Conservation (phyloP, 305 asterid genomes). For the Rubia peregrina region DNA sequence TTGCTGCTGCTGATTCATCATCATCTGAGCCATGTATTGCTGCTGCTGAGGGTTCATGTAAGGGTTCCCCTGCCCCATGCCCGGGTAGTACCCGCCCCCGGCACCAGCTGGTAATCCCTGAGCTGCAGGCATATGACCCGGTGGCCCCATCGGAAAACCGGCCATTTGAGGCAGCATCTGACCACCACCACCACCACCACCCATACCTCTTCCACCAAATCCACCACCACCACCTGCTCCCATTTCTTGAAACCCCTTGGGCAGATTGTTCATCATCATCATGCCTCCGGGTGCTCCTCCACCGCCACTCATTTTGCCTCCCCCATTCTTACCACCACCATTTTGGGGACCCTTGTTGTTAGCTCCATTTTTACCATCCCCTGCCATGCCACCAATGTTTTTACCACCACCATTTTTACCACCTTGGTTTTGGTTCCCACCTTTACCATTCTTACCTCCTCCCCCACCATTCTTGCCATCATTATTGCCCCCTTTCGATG, state of each 20-base stretch:
- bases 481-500: conserved; percentile 36
- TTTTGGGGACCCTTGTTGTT: conserved; percentile 20
- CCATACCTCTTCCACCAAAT: conserved; percentile 28
- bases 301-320: conserved; percentile 32
- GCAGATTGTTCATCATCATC: conserved; percentile 29
- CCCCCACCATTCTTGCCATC: conserved; percentile 25
- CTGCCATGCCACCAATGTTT: conserved; percentile 25
- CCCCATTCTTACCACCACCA: conserved; percentile 31
- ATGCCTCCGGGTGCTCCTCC: conserved; percentile 6
- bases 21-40: conserved; percentile 59
- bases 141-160: conserved; percentile 27
- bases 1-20: conserved; percentile 50
- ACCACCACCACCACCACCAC: conserved; percentile 55
- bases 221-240: conserved; percentile 26
- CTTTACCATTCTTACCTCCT: conserved; percentile 31
- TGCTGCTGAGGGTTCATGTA: conserved; percentile 46
- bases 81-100: too few species aligned
- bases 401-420: conserved; percentile 27
- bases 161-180: conserved; percentile 40
- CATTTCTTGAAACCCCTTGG: conserved; percentile 29
- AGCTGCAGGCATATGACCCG: conserved; percentile 40
- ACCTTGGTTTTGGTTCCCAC: conserved; percentile 26
- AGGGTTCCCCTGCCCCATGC: conserved; percentile 44
- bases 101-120: conserved; percentile 50
- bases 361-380: conserved; percentile 29